Conservation (phyloP, 2,329 filamentous ascomycete genomes). For the Epichloe sibirici region DNA sequence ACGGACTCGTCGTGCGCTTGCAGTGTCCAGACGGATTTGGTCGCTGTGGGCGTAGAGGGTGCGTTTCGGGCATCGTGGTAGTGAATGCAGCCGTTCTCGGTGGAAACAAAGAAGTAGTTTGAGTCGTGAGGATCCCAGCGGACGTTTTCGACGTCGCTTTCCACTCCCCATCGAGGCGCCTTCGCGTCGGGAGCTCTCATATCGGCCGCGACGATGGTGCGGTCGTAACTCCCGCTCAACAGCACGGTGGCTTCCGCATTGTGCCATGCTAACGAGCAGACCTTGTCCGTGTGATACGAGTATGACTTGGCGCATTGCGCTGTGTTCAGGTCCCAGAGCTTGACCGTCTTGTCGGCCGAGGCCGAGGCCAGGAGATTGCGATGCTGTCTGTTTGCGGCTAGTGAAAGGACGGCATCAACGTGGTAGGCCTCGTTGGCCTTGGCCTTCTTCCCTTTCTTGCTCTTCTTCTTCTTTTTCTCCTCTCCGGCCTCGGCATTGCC, state of each 20-base stretch:
- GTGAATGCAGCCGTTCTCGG: slow-evolving; percentile 83
- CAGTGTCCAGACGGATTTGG: slow-evolving; percentile 84
- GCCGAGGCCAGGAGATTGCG: slow-evolving; percentile 88
- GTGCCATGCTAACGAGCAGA: slow-evolving; percentile 94
- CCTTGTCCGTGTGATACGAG: slow-evolving; percentile 91
- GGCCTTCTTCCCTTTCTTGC: slow-evolving; percentile 63
- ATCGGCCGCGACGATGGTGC: slow-evolving; percentile 85
- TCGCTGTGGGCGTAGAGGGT: slow-evolving; percentile 57
- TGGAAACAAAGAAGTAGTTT: slow-evolving; percentile 92
- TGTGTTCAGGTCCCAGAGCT: slow-evolving; percentile 93
- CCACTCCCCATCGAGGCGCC: slow-evolving; percentile 78
- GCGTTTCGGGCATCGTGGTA: slow-evolving; percentile 78
- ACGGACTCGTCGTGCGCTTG: slow-evolving; percentile 92
- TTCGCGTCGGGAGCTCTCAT: slow-evolving; percentile 86
- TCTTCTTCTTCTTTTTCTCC: slow-evolving; percentile 75
- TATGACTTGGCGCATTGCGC: slow-evolving; percentile 92
- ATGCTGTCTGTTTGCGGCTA: slow-evolving; percentile 87
- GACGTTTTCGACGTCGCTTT: slow-evolving; percentile 88
- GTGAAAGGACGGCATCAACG: slow-evolving; percentile 81
- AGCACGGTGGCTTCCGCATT: slow-evolving; percentile 75
- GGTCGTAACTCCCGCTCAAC: slow-evolving; percentile 88
- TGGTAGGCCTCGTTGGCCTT: slow-evolving; percentile 85
- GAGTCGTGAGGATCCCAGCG: slow-evolving; percentile 87
- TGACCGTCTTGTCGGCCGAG: slow-evolving; percentile 93
- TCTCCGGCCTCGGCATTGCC: slow-evolving; percentile 38